These are phyloP conservation scores for Chytridiales sp. DNA, from an alignment of 371 early-diverging fungal genomes.

Conservation along the genomic window DNA sequence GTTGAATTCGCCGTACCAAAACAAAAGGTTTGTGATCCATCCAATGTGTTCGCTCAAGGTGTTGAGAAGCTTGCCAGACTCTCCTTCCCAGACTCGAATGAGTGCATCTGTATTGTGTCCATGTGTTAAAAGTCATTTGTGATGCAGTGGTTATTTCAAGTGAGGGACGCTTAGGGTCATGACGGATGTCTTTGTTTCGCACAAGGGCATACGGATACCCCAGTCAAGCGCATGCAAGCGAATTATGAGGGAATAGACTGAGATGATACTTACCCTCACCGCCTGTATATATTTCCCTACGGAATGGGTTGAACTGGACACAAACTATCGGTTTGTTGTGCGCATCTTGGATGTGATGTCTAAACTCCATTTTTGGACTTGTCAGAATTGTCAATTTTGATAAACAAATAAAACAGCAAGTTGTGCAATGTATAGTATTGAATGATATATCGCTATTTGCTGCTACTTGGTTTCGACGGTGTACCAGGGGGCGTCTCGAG, in stretches of 20 bases:
- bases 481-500: too few species aligned
- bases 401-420: too few species aligned
- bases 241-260: not conserved
- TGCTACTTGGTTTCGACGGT: too few species aligned
- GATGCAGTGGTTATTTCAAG: not conserved
- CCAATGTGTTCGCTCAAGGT: constrained; percentile 43
- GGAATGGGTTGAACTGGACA: constrained; percentile 45
- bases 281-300: constrained; percentile 47
- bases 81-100: constrained; percentile 51
- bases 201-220: too few species aligned
- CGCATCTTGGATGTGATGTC: constrained; percentile 45
- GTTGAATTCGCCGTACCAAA: constrained; percentile 34
- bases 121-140: not conserved
- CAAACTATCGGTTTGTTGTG: constrained; percentile 49
- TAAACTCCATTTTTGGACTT: too few species aligned
- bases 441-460: too few species aligned
- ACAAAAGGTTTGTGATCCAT: constrained; percentile 48
- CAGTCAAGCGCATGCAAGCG: too few species aligned
- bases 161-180: too few species aligned
- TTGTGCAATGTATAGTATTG: too few species aligned
- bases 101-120: constrained; percentile 34
- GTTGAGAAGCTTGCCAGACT: constrained; percentile 44
- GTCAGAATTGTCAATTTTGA: too few species aligned
- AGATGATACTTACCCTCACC: constrained; percentile 41
- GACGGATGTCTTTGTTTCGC: too few species aligned